Base-by-base conservation (phyloP, 2,329 filamentous ascomycete genomes). In the Hyphodiscus sp. region DNA sequence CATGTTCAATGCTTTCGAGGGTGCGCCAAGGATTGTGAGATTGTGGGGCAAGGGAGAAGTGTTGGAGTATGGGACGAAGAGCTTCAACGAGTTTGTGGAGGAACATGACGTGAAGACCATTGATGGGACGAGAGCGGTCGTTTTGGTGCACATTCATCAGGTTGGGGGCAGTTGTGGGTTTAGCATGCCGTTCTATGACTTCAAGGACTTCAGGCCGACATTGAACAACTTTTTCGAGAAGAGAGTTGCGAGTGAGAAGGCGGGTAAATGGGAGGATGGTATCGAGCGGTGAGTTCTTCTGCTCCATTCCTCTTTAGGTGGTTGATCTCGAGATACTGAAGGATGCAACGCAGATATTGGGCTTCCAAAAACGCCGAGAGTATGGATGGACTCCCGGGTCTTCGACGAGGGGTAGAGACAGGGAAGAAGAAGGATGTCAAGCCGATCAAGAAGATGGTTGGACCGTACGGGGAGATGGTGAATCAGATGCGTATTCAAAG, bases 381-480 rank as follows among this genome's bases (percentile, higher is more conserved):
- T n/a, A 62, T 62, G 48, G 60, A 62, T 47, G 56, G 53, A 15
- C 53, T 62, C 8, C 58, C 58, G 1, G 58, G 53, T 2, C 45
- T 62, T 46, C 51, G 47, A 41, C 49, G 58, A 33, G 60, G 51
- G 11, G 41, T 60, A 7, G 55, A 56, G 19, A 58, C 52, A 1
- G 53, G 29, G 10, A 55, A 55, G 41, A 54, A 47, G 15, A 58
- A 60, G n/a, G 49, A 50, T 3, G 55, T 62, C 30, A 54, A 49
- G 47, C 60, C 60, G 13, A 59, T 62, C 23, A 62, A 59, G 50
- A 62, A 62, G 53, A 62, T 62, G 58, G 58, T 62, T 13, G 59
- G 59, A 8, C 52, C 54, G 1, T 55, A 52, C 41, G 60, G 45
- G 13, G 45, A 20, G n/a, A 26, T 26, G 26, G 45, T 20, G 9